A percentile compares a stretch with the other conserved stretches of the same genome.
These are phyloP conservation scores for Pseudognaphalium luteoalbum DNA, from an alignment of 129 eudicot species.

Conservation along the genomic window DNA sequence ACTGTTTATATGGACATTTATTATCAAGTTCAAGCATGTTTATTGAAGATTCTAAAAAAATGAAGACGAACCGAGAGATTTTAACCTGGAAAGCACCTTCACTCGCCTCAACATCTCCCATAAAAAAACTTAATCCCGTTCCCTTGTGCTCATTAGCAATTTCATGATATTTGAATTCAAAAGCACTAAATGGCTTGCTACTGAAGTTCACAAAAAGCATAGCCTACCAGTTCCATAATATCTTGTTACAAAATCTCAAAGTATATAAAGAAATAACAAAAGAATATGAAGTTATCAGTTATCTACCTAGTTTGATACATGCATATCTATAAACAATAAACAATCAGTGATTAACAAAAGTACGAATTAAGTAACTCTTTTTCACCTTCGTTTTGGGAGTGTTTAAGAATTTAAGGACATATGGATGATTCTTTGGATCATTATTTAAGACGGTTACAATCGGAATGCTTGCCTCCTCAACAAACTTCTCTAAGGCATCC, in stretches of 20 bases:
- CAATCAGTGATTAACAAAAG: too few species aligned
- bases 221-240: slow-evolving; percentile 47
- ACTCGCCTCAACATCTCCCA: slow-evolving; percentile 82
- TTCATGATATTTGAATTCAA: slow-evolving; percentile 64
- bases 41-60: not conserved
- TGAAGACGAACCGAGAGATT: not conserved
- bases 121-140: slow-evolving; percentile 62
- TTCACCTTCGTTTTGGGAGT: slow-evolving; percentile 70
- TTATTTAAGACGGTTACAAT: slow-evolving; percentile 66
- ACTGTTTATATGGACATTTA: slow-evolving; percentile 44
- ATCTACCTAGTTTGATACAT: too few species aligned
- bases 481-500: slow-evolving; percentile 65
- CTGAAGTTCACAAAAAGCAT: slow-evolving; percentile 75
- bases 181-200: slow-evolving; percentile 59
- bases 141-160: slow-evolving; percentile 79
- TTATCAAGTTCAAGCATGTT: slow-evolving; percentile 1
- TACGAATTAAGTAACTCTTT: not conserved
- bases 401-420: slow-evolving; percentile 70
- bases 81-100: slow-evolving; percentile 87
- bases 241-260: slow-evolving; percentile 6
- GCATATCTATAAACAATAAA: too few species aligned
- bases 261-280: not conserved
- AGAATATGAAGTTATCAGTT: too few species aligned
- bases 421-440: slow-evolving; percentile 84
- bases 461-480: slow-evolving; percentile 76